Base-by-base conservation (phyloP, 352 stramenopile genomes). In the Globisporangium alternatum region DNA sequence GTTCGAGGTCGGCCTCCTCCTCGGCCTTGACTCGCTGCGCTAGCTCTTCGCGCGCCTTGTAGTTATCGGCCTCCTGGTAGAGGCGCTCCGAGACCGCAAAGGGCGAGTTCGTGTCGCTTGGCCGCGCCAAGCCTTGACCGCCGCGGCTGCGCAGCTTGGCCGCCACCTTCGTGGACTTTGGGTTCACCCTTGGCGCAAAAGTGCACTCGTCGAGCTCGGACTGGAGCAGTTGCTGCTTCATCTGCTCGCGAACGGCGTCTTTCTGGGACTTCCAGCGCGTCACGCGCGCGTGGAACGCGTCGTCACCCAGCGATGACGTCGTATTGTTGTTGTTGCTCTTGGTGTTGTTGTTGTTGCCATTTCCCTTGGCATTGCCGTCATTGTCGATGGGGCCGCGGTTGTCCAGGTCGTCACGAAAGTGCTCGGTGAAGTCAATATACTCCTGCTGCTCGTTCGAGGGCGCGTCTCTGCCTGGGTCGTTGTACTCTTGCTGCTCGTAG, bases 231-330 rank as follows among this genome's bases (percentile, higher is more conserved):
- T 93, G 82, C 68, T 93, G 82, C 66, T 91, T 91, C 71, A 93
- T 83, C 19, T 90, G 80, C 60, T 93, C 81, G 57, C 82, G 83
- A 48, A 86, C 66, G 1, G 78, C 81, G 56, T 93, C 82, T 43
- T 91, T 91, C 56, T 91, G 84, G 8, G 81, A 89, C 52, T 89
- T 90, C 82, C 84, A 93, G 3, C 80, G 80, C 21, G 82, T 89
- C 37, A 90, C 80, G 37, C 84, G 82, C 2, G 80, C 68, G 62
- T 91, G 84, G 57, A 93, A 93, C 65, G 83, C 75, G 41, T 52
- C 71, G 31, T 86, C 79, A 15, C 67, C 69, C 4, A 21, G 17
- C 12, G 19, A 28, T 39, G 17, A 28, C 5, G 51, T 47, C 9
- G 62, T 12, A 48, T 48, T 25, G 35, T 75, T 78, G 17, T 62